Evolutionary conservation across 345 rosid genomes (phyloP).

Genomic region (Salix suchowensis): DNA sequence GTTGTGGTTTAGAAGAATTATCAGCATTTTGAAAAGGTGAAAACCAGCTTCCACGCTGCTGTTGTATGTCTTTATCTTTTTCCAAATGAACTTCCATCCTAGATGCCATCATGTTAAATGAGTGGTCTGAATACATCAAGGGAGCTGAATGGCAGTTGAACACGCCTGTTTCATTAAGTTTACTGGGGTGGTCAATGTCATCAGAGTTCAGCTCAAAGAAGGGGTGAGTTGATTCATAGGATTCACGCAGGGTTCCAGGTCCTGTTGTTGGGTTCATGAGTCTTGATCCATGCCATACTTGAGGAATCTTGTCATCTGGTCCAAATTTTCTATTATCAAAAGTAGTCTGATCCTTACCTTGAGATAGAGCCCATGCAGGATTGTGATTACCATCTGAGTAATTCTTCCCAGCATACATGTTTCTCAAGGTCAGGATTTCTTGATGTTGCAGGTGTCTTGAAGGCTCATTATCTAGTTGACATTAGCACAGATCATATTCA

Average conservation of each 20-base stretch:
- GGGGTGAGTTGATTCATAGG: conserved; percentile 34
- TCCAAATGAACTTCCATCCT: conserved; percentile 11
- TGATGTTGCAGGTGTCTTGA: conserved; percentile 82
- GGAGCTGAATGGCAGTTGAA: conserved; percentile 37
- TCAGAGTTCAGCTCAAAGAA: conserved; percentile 35
- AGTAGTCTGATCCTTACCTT: conserved; percentile 52
- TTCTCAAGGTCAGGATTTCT: conserved; percentile 67
- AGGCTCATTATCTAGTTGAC: conserved; percentile 42
- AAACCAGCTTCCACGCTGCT: conserved; percentile 48
- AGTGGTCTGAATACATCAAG: conserved; percentile 43
- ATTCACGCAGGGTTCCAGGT: neutral
- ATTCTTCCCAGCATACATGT: conserved; percentile 42
- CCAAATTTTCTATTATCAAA: conserved; percentile 46
- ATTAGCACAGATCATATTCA: neutral
- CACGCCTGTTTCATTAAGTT: conserved; percentile 43
- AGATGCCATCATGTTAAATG: conserved; percentile 44
- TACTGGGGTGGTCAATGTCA: conserved; percentile 30
- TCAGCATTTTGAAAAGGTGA: conserved; percentile 32
- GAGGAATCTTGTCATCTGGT: conserved; percentile 41
- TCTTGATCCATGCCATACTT: neutral
- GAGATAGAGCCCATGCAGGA: conserved; percentile 50
- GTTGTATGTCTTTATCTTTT: neutral
- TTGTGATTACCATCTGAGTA: conserved; percentile 55
- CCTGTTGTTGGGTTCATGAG: neutral
- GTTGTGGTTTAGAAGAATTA: conserved; percentile 27